Conservation (phyloP, 768 basidiomycete genomes). For the Pleurotus eryngii region DNA sequence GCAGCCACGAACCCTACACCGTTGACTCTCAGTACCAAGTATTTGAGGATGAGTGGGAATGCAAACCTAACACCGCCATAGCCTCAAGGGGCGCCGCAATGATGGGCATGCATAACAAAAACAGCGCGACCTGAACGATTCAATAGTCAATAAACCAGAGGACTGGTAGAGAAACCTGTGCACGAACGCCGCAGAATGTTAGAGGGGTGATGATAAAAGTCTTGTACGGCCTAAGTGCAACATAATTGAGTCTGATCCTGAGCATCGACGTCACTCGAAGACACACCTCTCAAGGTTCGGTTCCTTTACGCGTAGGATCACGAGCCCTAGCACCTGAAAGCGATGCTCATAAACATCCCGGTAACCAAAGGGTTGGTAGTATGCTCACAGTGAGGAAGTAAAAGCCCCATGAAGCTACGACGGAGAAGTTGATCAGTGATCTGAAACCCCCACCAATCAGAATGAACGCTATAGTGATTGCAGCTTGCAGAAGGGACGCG, state of each 20-base stretch:
- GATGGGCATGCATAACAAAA: conserved; percentile 90
- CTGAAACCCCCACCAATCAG: conserved; percentile 86
- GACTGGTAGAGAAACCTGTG: conserved; percentile 2
- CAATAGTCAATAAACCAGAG: conserved; percentile 5
- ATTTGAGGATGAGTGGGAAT: not conserved
- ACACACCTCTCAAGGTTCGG: conserved; percentile 77
- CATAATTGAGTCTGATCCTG: no score
- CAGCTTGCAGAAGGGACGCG: conserved; percentile 77
- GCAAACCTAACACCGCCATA: conserved; percentile 77
- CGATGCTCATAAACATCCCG: not conserved
- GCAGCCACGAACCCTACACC: conserved; percentile 67
- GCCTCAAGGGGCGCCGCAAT: conserved; percentile 92
- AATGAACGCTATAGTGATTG: conserved; percentile 75
- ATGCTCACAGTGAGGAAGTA: conserved; percentile 75
- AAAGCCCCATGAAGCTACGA: conserved; percentile 84
- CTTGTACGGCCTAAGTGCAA: conserved; percentile 73
- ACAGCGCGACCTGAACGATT: conserved; percentile 67
- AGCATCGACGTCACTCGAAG: not conserved
- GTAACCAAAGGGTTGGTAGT: not conserved
- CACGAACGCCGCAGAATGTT: conserved; percentile 78
- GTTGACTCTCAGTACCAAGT: conserved; percentile 5
- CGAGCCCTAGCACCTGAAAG: conserved; percentile 75
- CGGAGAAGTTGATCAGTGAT: conserved; percentile 85
- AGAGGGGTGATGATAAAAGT: conserved; percentile 91
- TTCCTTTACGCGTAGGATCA: conserved; percentile 87